phyloP scores from a whole-genome alignment of 208 protist genomes.

The Trypanosoma boissoni region DNA sequence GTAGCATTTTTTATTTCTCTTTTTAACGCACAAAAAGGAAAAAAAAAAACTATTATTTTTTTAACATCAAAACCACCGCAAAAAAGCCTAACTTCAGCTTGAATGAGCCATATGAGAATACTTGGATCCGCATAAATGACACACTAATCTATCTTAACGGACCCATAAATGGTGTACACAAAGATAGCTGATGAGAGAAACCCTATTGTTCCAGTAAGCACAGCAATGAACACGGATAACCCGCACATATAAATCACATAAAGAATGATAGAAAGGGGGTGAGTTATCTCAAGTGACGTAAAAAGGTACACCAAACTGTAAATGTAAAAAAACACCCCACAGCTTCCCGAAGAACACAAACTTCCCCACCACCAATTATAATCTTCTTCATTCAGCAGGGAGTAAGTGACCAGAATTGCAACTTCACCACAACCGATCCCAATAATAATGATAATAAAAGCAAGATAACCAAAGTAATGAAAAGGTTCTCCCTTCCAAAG shows the following conservation, averaged over 20 bases:
- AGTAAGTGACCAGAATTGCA: slow-evolving; percentile 96
- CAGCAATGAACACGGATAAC: slow-evolving; percentile 47
- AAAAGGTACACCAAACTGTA: slow-evolving; percentile 93
- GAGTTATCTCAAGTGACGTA: slow-evolving; percentile 63
- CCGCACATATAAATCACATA: slow-evolving; percentile 77
- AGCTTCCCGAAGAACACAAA: slow-evolving; percentile 75
- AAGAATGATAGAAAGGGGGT: slow-evolving; percentile 49
- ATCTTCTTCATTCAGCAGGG: slow-evolving; percentile 93
- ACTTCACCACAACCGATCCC: slow-evolving; percentile 94
- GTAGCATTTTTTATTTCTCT: slow-evolving; percentile 1
- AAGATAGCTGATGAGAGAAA: slow-evolving; percentile 70
- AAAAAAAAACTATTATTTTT: slow-evolving; percentile 11
- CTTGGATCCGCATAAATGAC: no score
- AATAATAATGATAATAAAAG: slow-evolving; percentile 93
- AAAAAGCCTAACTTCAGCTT: no score
- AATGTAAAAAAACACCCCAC: slow-evolving; percentile 90
- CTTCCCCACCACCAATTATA: slow-evolving; percentile 98
- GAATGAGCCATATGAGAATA: no score
- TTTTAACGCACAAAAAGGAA: slow-evolving; percentile 2
- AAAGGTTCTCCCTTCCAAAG: slow-evolving; percentile 93
- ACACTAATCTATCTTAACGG: slow-evolving; percentile 53
- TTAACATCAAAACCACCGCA: no score
- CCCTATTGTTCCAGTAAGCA: slow-evolving; percentile 70
- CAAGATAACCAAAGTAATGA: slow-evolving; percentile 96
- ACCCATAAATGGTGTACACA: slow-evolving; percentile 71